phyloP scores from a whole-genome alignment of 1,284 basidiomycete species.

The Sanghuangporus weigelae region DNA sequence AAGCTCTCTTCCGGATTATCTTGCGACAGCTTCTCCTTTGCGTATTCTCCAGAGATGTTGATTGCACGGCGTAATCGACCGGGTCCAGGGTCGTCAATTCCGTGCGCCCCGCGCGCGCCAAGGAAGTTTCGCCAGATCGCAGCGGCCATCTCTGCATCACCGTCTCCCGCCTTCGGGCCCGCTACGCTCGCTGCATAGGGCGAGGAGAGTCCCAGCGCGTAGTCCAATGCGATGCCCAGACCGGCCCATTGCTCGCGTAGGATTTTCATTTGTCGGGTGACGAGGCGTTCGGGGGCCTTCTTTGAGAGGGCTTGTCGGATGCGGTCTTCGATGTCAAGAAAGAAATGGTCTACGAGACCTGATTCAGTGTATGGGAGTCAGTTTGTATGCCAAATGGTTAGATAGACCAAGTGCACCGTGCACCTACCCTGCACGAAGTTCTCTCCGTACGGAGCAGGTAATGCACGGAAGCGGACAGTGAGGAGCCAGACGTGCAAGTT shows the following conservation, averaged over 20 bases:
- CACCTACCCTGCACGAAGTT: constrained; percentile 57
- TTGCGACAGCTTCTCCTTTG: constrained; percentile 49
- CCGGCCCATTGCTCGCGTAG: constrained; percentile 93
- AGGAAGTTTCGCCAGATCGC: constrained; percentile 93
- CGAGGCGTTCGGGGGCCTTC: constrained; percentile 68
- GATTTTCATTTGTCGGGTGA: constrained; percentile 88
- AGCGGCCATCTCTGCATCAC: constrained; percentile 79
- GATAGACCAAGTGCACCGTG: constrained; percentile 40
- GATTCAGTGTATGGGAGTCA: not conserved
- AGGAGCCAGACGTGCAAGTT: constrained; percentile 93
- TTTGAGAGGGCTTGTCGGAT: constrained; percentile 71
- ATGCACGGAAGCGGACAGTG: constrained; percentile 80
- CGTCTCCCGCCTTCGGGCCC: constrained; percentile 25
- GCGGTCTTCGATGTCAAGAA: constrained; percentile 90
- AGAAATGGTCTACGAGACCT: constrained; percentile 89
- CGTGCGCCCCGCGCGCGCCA: constrained; percentile 67
- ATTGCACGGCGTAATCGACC: constrained; percentile 32
- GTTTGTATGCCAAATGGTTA: not conserved
- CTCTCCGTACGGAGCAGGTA: constrained; percentile 63
- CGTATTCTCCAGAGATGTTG: constrained; percentile 59
- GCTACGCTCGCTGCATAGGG: constrained; percentile 5
- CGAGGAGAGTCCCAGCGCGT: constrained; percentile 52
- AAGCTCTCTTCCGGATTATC: constrained; percentile 42
- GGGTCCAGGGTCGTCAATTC: constrained; percentile 44
- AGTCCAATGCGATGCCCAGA: constrained; percentile 76